These are phyloP conservation scores for Clathrospora elynae DNA, from an alignment of 2,329 filamentous ascomycete genomes.

Conservation along the genomic window DNA sequence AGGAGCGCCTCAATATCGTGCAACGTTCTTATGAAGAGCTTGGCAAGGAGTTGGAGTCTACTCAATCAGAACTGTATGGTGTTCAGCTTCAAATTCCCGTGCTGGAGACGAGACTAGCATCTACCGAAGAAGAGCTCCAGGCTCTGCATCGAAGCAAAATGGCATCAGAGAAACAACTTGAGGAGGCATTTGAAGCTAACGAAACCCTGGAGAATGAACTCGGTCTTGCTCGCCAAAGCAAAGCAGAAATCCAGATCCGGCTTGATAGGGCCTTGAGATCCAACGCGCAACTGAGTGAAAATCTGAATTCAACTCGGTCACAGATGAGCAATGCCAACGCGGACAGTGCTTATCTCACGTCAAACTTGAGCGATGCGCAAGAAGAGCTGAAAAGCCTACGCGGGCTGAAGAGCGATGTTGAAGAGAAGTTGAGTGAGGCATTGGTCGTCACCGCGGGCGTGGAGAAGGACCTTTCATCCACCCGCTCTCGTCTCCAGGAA, in stretches of 20 bases:
- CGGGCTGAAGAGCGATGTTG: slow-evolving; percentile 18
- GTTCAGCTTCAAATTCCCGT: slow-evolving; percentile 17
- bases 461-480: slow-evolving; percentile 16
- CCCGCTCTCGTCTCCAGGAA: slow-evolving; percentile 15
- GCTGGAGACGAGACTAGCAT: slow-evolving; percentile 15
- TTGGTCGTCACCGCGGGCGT: slow-evolving; percentile 1
- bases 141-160: slow-evolving; percentile 20
- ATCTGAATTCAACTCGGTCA: slow-evolving; percentile 21
- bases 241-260: slow-evolving; percentile 14
- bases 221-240: slow-evolving; percentile 14
- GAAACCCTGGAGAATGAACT: slow-evolving; percentile 29
- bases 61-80: slow-evolving; percentile 19
- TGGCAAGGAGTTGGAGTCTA: slow-evolving; percentile 18
- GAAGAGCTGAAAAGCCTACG: slow-evolving; percentile 23
- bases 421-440: slow-evolving; percentile 15
- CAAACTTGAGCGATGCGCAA: slow-evolving; percentile 11
- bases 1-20: slow-evolving; percentile 22
- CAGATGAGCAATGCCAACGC: slow-evolving; percentile 16
- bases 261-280: slow-evolving; percentile 10
- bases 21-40: slow-evolving; percentile 24
- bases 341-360: slow-evolving; percentile 20
- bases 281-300: slow-evolving; percentile 25
- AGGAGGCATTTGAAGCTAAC: slow-evolving; percentile 19
- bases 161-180: slow-evolving; percentile 23
- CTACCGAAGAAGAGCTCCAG: slow-evolving; percentile 26